Evolutionary conservation across 345 rosid genomes (phyloP).

Genomic region (Kernera saxatilis): DNA sequence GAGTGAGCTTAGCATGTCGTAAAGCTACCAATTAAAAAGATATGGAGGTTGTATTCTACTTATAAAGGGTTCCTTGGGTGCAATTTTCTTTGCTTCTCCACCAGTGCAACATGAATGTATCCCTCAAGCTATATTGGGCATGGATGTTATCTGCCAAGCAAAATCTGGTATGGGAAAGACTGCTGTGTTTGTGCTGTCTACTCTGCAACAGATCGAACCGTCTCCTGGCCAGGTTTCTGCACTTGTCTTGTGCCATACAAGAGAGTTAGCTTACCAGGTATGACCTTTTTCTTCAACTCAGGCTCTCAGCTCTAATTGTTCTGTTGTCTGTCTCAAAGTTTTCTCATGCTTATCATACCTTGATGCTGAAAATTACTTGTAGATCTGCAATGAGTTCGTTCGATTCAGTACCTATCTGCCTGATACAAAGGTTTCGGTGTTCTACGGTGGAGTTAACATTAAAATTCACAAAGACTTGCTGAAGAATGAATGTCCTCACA

Average conservation of each 20-base stretch:
- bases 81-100: conserved; percentile 83
- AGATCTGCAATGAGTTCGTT: conserved; percentile 97
- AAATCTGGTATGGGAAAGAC: conserved; percentile 99
- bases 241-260: conserved; percentile 87
- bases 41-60: conserved; percentile 69
- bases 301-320: neutral
- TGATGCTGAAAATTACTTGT: neutral
- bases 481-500: conserved; percentile 98
- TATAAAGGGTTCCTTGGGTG: conserved; percentile 58
- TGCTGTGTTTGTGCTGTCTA: conserved; percentile 87
- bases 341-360: neutral
- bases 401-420: conserved; percentile 95
- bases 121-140: conserved; percentile 97
- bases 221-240: conserved; percentile 91
- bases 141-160: conserved; percentile 99
- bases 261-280: conserved; percentile 98
- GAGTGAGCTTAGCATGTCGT: conserved; percentile 60
- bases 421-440: conserved; percentile 87
- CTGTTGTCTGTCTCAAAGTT: neutral
- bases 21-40: conserved; percentile 61
- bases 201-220: conserved; percentile 91
- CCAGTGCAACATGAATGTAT: conserved; percentile 99
- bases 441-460: conserved; percentile 92
- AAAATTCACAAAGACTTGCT: conserved; percentile 84
- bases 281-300: neutral